Percentiles rank a stretch among this genome's conserved stretches.
Conservation (phyloP, 208 protist genomes). For the Leishmania lainsoni region DNA sequence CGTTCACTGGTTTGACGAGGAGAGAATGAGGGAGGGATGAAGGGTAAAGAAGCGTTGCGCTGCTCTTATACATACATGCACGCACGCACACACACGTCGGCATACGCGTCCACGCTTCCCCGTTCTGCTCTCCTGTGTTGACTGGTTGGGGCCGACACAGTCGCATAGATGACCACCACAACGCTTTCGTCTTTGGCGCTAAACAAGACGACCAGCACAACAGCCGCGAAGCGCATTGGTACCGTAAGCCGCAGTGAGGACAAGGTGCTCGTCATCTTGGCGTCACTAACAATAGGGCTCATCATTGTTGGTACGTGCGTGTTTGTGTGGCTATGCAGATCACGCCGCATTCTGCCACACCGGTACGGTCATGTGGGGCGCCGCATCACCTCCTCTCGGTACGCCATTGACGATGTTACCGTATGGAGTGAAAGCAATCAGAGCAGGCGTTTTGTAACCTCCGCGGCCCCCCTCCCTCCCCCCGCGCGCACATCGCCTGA, state of each 20-base stretch:
- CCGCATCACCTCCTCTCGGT: slow-evolving; percentile 3
- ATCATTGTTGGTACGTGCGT: slow-evolving; percentile 32
- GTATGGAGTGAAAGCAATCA: background rate
- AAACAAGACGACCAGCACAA: background rate
- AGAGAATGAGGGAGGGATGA: background rate
- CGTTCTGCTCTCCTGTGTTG: background rate
- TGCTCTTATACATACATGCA: background rate
- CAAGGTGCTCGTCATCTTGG: slow-evolving; percentile 40
- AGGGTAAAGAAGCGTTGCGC: background rate
- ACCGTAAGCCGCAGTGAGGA: slow-evolving; percentile 33
- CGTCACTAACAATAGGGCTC: slow-evolving; percentile 39
- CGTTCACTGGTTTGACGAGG: no score
- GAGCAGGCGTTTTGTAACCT: background rate
- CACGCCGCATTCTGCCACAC: slow-evolving; percentile 17
- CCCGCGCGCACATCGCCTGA: background rate
- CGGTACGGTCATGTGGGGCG: slow-evolving; percentile 35
- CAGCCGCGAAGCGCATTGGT: slow-evolving; percentile 25
- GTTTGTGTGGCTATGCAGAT: slow-evolving; percentile 28
- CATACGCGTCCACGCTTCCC: background rate
- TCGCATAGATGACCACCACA: background rate
- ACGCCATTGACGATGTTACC: background rate
- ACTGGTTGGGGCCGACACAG: background rate
- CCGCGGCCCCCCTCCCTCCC: background rate
- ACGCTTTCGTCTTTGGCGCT: no score
- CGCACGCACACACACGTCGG: background rate